These are phyloP conservation scores for Colletotrichum sp. DNA, from an alignment of 2,329 filamentous ascomycete genomes.

Conservation along the genomic window DNA sequence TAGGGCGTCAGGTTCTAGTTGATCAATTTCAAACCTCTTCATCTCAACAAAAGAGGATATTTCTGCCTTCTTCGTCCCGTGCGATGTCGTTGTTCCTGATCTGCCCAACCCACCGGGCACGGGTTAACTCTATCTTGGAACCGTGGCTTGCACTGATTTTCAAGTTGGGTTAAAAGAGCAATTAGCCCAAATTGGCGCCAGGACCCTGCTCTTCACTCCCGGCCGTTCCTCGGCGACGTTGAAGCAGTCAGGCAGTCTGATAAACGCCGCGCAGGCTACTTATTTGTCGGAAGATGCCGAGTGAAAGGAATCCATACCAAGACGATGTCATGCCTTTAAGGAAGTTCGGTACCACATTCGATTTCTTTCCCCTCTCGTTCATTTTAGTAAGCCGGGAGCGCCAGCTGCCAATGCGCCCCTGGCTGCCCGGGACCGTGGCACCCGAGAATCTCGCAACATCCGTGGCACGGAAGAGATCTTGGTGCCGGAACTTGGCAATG, in stretches of 20 bases:
- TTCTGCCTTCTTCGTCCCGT: neutral
- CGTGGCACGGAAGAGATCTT: neutral
- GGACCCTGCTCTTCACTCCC: neutral
- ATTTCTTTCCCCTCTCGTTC: neutral
- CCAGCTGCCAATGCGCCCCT: neutral
- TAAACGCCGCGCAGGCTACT: neutral
- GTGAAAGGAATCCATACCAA: neutral
- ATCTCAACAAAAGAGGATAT: neutral
- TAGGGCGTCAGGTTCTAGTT: rapidly evolving
- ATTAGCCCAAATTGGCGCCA: neutral
- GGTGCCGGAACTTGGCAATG: neutral
- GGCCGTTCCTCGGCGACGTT: neutral
- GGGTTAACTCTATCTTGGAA: neutral
- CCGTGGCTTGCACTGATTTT: neutral
- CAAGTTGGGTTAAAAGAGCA: neutral
- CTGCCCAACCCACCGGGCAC: neutral
- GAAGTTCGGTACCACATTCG: neutral
- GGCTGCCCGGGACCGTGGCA: neutral
- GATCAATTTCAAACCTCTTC: neutral
- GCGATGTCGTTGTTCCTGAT: neutral
- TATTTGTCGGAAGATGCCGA: neutral
- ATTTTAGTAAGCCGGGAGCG: neutral
- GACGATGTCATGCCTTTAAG: neutral
- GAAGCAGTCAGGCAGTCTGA: neutral
- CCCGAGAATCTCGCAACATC: neutral